A percentile compares a stretch with the other conserved stretches of the same genome.
Conservation (phyloP, 305 asterid genomes). For the Withania somnifera region DNA sequence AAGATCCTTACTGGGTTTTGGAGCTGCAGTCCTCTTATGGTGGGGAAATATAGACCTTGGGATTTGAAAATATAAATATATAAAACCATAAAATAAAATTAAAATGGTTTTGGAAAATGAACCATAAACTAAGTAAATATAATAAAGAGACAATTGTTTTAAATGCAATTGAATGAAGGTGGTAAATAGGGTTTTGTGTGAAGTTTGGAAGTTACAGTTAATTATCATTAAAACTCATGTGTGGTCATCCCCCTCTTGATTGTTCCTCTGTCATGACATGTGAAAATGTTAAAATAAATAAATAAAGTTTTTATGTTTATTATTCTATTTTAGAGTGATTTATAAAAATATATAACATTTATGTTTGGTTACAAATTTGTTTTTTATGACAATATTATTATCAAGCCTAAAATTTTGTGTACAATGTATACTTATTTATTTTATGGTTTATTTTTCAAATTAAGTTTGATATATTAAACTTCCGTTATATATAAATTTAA, state of each 20-base stretch:
- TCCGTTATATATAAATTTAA: no score
- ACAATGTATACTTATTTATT: no score
- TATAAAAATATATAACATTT: no score
- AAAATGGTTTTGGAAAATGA: constrained; percentile 12
- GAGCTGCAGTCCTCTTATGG: constrained; percentile 13
- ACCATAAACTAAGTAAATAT: neutral
- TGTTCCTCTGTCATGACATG: neutral
- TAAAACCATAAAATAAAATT: no score
- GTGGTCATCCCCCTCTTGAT: neutral
- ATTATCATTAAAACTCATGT: neutral
- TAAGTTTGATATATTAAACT: no score
- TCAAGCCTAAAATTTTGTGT: no score
- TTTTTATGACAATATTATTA: no score
- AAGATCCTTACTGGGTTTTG: constrained; percentile 5
- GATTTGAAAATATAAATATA: constrained; percentile 32
- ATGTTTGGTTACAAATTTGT: no score
- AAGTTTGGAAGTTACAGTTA: neutral
- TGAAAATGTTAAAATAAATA: neutral
- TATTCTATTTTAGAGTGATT: no score
- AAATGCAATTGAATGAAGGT: constrained; percentile 7
- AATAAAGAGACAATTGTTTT: constrained; percentile 3
- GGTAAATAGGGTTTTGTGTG: neutral
- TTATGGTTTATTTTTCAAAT: no score
- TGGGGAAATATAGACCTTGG: constrained; percentile 56
- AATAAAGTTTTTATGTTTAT: no score